Base-by-base conservation (phyloP, 2,329 filamentous ascomycete genomes). In the Paecilomyces variotii region DNA sequence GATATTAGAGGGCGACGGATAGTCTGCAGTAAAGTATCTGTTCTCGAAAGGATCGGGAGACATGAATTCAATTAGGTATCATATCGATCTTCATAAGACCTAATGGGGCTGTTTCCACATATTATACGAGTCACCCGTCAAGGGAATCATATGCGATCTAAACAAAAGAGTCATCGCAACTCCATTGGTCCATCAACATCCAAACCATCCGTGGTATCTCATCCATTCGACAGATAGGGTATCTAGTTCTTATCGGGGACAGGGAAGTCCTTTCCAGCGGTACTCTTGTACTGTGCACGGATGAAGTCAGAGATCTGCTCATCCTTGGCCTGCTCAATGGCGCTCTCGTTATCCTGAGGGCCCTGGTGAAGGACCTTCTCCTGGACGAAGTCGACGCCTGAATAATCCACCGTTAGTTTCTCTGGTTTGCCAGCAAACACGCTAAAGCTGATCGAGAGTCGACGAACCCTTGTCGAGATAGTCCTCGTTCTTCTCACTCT, bases 241-340 rank as follows among this genome's bases (percentile, higher is more conserved):
- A 28, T 52, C 14, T 52, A 52, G 14, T 52, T 27, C 49, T 27
- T 28, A 24, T 52, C 11, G 10, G 19, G 19, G 19, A 52, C 3
- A 26, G 50, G 50, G 25, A 52, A 52, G 12, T 52, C 50, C 10
- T 14, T 52, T 11, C 50, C 50, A 11, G 50, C 12, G 2, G 59
- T 63, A 25, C 68, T 73, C 60, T 61, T 65, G 55, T 73, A 64
- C 56, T 66, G 68, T 9, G 70, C 65, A 56, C 66, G 65, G 1
- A 74, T 59, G 27, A 70, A 74, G 50, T 52, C 10, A 9, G 50
- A 6, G 5, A 52, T 52, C 12, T 26, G 25, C 24, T 52, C 50
- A n/a, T 94, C 90, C 78, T 93, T 92, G 66, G 87, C 88, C 76
- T 95, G 90, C 76, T 95, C 90, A 24, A 85, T 70, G 4, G 90